Conservation (phyloP, 129 eudicot genomes). For the Chrysanthemum seticuspe region DNA sequence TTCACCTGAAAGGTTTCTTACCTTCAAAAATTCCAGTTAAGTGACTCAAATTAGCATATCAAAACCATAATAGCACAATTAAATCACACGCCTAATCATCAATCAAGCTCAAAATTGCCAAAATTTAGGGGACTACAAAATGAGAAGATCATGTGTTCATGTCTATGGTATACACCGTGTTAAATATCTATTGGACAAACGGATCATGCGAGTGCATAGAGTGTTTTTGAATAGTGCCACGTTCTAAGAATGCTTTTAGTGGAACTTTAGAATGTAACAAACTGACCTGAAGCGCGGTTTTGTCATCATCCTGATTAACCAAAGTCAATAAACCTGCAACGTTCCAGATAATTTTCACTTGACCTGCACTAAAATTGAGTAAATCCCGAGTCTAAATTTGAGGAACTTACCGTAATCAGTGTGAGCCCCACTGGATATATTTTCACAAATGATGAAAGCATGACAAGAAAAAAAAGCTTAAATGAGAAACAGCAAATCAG, state of each 20-base stretch:
- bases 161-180: background rate
- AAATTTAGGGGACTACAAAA: background rate
- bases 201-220: background rate
- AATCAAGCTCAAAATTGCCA: background rate
- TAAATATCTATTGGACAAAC: background rate
- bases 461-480: conserved; percentile 8
- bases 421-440: conserved; percentile 86
- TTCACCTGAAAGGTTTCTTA: conserved; percentile 80
- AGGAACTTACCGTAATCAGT: conserved; percentile 78
- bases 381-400: background rate
- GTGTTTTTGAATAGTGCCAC: background rate
- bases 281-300: conserved; percentile 73
- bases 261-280: background rate
- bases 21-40: conserved; percentile 42
- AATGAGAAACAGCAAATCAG: conserved; percentile 14
- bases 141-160: background rate
- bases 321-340: conserved; percentile 75
- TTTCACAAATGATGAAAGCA: conserved; percentile 24
- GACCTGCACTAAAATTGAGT: conserved; percentile 4
- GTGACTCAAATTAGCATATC: conserved; percentile 11
- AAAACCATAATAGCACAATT: conserved; percentile 11
- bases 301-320: conserved; percentile 92
- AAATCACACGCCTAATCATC: background rate
- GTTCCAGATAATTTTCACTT: conserved; percentile 10
- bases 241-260: background rate